A percentile compares a stretch with the other conserved stretches of the same genome.
phyloP scores from a whole-genome alignment of 2,329 filamentous ascomycete species.

The Cytospora mali region DNA sequence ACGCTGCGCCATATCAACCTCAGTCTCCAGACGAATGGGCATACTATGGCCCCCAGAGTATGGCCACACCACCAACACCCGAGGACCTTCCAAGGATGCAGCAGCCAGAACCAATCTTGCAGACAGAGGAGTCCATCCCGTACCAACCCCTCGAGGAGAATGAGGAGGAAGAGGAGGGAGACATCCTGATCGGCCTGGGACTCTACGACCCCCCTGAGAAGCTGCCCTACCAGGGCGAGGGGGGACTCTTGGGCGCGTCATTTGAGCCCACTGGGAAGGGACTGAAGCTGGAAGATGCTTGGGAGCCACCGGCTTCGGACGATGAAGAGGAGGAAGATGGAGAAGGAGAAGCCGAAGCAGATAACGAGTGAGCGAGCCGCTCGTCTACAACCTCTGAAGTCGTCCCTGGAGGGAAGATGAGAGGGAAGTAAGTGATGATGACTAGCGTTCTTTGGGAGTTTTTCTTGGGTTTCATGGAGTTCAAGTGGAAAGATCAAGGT shows the following conservation, averaged over 20 bases:
- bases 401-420: neutral
- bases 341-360: slow-evolving; percentile 36
- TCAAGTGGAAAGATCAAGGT: neutral
- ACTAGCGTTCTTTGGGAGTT: slow-evolving; percentile 27
- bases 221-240: slow-evolving; percentile 37
- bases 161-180: slow-evolving; percentile 58
- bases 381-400: neutral
- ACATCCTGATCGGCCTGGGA: slow-evolving; percentile 80
- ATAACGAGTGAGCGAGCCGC: slow-evolving; percentile 25
- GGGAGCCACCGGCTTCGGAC: slow-evolving; percentile 66
- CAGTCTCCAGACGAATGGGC: slow-evolving; percentile 25
- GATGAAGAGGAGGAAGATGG: slow-evolving; percentile 53
- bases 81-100: slow-evolving; percentile 59
- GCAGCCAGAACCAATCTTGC: slow-evolving; percentile 47
- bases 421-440: slow-evolving; percentile 27
- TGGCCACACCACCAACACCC: slow-evolving; percentile 61
- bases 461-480: slow-evolving; percentile 21
- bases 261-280: slow-evolving; percentile 67
- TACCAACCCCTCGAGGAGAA: slow-evolving; percentile 54
- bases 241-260: slow-evolving; percentile 51
- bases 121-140: slow-evolving; percentile 53
- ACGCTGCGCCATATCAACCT: slow-evolving; percentile 24
- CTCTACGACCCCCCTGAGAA: slow-evolving; percentile 75
- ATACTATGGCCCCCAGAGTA: slow-evolving; percentile 20
- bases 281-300: slow-evolving; percentile 80